A percentile compares a stretch with the other conserved stretches of the same genome.
phyloP scores from a whole-genome alignment of 2,329 filamentous ascomycete species.

The Acephala macrosclerotiorum region DNA sequence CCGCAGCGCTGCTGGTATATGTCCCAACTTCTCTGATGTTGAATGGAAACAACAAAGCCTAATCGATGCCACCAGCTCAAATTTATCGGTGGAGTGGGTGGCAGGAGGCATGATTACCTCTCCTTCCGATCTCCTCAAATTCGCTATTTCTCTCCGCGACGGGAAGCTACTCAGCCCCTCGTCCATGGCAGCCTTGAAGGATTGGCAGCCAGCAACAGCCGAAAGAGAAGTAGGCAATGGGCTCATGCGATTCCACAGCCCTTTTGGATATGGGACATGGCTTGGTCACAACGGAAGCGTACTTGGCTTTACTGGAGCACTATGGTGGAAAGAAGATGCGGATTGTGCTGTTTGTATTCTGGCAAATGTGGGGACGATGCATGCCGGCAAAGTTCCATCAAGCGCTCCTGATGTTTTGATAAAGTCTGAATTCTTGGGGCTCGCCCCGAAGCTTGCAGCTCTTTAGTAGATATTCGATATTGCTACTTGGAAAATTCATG shows the following conservation, averaged over 20 bases:
- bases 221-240: constrained; percentile 22
- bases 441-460: constrained; percentile 15
- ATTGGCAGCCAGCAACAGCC: constrained; percentile 8
- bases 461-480: no score
- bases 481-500: neutral
- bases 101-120: constrained; percentile 27
- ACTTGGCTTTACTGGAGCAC: constrained; percentile 24
- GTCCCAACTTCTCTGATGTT: constrained; percentile 14
- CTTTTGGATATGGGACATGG: constrained; percentile 15
- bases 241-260: constrained; percentile 16
- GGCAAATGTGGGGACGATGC: constrained; percentile 30
- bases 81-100: constrained; percentile 28
- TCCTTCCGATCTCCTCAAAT: constrained; percentile 24
- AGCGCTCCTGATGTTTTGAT: constrained; percentile 15
- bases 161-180: constrained; percentile 17
- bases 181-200: constrained; percentile 20
- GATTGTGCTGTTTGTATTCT: constrained; percentile 27
- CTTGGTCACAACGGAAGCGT: constrained; percentile 29
- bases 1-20: constrained; percentile 23
- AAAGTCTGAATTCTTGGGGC: constrained; percentile 14
- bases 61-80: constrained; percentile 25
- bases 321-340: constrained; percentile 26
- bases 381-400: constrained; percentile 22
- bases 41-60: neutral
- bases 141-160: constrained; percentile 22